Evolutionary conservation across 2,329 filamentous ascomycete genomes (phyloP).

Genomic region (Claviceps spartinae): DNA sequence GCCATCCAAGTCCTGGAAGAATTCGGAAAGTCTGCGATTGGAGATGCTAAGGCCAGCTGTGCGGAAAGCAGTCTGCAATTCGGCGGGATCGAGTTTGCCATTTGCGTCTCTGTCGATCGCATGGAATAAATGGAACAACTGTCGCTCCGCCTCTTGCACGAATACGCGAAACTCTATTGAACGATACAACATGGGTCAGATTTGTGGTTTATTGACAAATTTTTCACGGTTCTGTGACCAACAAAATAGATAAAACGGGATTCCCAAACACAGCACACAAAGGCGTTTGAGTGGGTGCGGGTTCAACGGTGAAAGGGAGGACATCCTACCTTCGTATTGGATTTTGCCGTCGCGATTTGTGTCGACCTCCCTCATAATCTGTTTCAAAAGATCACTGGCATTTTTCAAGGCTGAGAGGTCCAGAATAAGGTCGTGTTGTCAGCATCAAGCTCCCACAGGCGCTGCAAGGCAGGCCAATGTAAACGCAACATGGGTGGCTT

Average conservation of each 20-base stretch:
- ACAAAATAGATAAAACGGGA: background rate
- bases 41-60: constrained; percentile 68
- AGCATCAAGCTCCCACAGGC: constrained; percentile 1
- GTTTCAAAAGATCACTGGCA: constrained; percentile 70
- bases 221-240: too few relatives aligned
- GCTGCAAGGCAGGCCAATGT: background rate
- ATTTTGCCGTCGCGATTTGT: constrained; percentile 80
- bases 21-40: constrained; percentile 61
- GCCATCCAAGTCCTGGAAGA: constrained; percentile 80
- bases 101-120: constrained; percentile 77
- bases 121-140: constrained; percentile 70
- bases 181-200: background rate
- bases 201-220: too few relatives aligned
- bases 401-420: constrained; percentile 57
- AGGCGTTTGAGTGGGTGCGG: background rate
- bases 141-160: constrained; percentile 73
- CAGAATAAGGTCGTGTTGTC: background rate
- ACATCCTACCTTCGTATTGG: constrained; percentile 63
- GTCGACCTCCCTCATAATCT: constrained; percentile 73
- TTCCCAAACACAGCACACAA: background rate
- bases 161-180: constrained; percentile 72
- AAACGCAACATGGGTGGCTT: background rate
- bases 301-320: background rate
- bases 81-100: constrained; percentile 74
- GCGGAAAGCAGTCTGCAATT: constrained; percentile 67